phyloP scores from a whole-genome alignment of 495 filamentous ascomycete genomes.

The Umbilicaria muhlenbergii region DNA sequence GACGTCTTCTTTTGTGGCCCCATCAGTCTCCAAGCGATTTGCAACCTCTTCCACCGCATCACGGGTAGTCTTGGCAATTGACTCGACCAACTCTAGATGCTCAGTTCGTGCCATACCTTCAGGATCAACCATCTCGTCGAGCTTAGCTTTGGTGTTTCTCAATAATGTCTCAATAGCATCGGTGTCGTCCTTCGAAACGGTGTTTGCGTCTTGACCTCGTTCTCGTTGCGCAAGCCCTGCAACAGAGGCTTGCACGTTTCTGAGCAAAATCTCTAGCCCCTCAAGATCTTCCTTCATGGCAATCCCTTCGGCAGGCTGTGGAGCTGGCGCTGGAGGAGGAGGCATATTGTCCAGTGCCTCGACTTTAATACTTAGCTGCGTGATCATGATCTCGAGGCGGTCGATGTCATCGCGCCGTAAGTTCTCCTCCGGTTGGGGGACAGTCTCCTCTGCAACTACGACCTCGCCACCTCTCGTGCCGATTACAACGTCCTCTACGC shows the following conservation, averaged over 20 bases:
- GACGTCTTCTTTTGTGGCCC: constrained; percentile 64
- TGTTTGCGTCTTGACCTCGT: constrained; percentile 20
- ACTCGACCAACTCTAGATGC: constrained; percentile 59
- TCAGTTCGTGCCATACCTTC: constrained; percentile 52
- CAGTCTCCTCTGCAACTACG: constrained; percentile 30
- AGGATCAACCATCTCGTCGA: constrained; percentile 54
- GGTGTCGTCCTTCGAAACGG: constrained; percentile 55
- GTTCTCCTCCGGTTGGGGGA: constrained; percentile 13
- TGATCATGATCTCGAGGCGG: constrained; percentile 66
- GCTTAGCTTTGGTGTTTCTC: constrained; percentile 63
- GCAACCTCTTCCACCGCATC: constrained; percentile 47
- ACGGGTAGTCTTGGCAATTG: constrained; percentile 51
- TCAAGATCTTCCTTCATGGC: constrained; percentile 45
- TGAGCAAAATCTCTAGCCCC: constrained; percentile 38
- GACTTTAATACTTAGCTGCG: constrained; percentile 67
- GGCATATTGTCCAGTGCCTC: constrained; percentile 57
- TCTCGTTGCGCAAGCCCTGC: constrained; percentile 27
- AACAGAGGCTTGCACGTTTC: constrained; percentile 43
- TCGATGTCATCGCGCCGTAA: constrained; percentile 58
- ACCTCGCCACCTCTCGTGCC: constrained; percentile 35
- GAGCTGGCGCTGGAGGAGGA: constrained; percentile 21
- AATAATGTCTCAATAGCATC: constrained; percentile 81
- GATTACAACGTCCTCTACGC: constrained; percentile 23
- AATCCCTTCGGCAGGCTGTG: constrained; percentile 25
- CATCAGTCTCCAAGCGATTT: constrained; percentile 38